Evolutionary conservation across 768 basidiomycete species (phyloP).

Genomic region (Boletus rex-veris): DNA sequence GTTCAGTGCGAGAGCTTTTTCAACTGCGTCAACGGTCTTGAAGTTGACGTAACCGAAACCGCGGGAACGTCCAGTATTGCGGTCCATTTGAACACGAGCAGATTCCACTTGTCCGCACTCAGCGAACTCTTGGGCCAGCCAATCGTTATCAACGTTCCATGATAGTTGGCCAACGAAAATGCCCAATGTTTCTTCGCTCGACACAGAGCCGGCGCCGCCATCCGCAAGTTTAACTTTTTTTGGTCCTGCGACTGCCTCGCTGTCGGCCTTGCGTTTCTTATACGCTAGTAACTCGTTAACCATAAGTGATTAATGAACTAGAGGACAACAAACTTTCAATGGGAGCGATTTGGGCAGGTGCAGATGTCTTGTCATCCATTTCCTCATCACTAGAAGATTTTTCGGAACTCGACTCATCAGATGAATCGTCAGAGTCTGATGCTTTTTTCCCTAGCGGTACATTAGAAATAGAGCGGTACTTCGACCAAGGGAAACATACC

Average conservation of each 20-base stretch:
- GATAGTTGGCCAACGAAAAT: slow-evolving; percentile 92
- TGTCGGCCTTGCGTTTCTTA: slow-evolving; percentile 82
- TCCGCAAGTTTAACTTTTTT: slow-evolving; percentile 83
- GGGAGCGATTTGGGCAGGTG: slow-evolving; percentile 44
- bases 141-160: slow-evolving; percentile 97
- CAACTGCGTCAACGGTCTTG: slow-evolving; percentile 62
- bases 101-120: slow-evolving; percentile 83
- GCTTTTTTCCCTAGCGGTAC: not conserved
- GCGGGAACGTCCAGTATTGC: slow-evolving; percentile 75
- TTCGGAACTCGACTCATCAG: slow-evolving; percentile 9
- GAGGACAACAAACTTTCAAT: slow-evolving; percentile 35
- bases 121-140: slow-evolving; percentile 87
- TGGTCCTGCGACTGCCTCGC: slow-evolving; percentile 50
- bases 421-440: not conserved
- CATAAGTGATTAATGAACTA: not conserved
- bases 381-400: not conserved
- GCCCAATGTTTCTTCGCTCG: slow-evolving; percentile 52
- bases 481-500: slow-evolving; percentile 7
- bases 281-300: slow-evolving; percentile 2
- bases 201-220: slow-evolving; percentile 38
- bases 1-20: slow-evolving; percentile 75
- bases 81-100: slow-evolving; percentile 86
- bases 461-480: not conserved
- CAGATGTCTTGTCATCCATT: not conserved
- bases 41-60: slow-evolving; percentile 87